Base-by-base conservation (phyloP, 805 yeast species). In the Pichia ethanolica region DNA sequence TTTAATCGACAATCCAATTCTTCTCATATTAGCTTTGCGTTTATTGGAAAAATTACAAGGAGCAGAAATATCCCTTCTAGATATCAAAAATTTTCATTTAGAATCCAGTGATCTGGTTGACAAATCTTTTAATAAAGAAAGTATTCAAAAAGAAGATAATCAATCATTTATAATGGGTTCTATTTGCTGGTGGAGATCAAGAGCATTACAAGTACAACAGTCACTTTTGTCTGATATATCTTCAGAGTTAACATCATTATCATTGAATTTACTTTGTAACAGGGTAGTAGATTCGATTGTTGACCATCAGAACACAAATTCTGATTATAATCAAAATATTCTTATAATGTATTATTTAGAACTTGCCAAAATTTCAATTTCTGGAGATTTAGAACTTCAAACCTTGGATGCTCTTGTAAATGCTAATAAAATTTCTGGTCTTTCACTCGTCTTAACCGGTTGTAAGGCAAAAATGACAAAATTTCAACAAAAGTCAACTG, bases 391-490 rank as follows among this genome's bases (percentile, higher is more conserved):
- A 27, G 95, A 86, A 59, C 78, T 80, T 54, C 63, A 81, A 35
- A 73, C 84, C 1, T 65, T 74, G 26, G 79, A 81, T 7, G 72
- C 79, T 5, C 68, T 86, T 52, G 65, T 69, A 1, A 75, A 74
- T 53, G 87, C 82, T 2, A 75, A 79, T 41, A 73, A 75, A 12
- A 61, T 83, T 10, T 79, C 89, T 0, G 75, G 79, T 1, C 72
- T 89, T 43, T 69, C 77, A 45, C 77, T 83, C 55, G 77, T 83
- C 0, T 68, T 91, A 42, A 86, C 97, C 1, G 98, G 98, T 56
- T 86, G 93, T 49, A 82, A 82, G 57, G 97, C 96, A 9, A 84
- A 82, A 62, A 74, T 93, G 61, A 91, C 98, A 5, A 86, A 86
- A 64, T 87, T 71, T 63, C 98, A 91, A 67, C 74, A 74, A 44